Evolutionary conservation across 176 grass and related monocot species (phyloP), one percentile per base, ranked within the genome.

Genomic region (Musa troglodytarum): DNA sequence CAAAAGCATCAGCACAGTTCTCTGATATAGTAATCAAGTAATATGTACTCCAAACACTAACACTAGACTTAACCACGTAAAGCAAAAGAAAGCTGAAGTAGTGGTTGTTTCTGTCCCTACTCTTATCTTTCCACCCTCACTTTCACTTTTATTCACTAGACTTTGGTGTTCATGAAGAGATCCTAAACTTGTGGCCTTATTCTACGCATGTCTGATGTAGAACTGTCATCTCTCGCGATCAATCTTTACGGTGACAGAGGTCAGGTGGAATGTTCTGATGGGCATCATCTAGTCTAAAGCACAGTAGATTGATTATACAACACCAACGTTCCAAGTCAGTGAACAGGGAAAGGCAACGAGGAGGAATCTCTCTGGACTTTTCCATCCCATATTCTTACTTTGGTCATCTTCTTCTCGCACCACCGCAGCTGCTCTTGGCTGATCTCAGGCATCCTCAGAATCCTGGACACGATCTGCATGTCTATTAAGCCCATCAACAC

Each of bases 381-480:
- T 54, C 88, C 86, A 68, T 86, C 70, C 55, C 70, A 68, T 54
- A 99, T 68, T 17, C 76, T 77, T 16, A 99, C 86, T 76, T 81
- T 81, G 83, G 69, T 80, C 90, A 94, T 99, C 87, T 91, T 99
- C 84, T 92, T 82, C 73, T 94, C 88, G 61, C 95, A 99, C 95
- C 95, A 99, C 55, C 89, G 88, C 76, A 99, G 73, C 81, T 99
- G 95, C 63, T 94, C 88, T 62, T 86, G 86, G 12, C 78, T 91
- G 63, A 82, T 57, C 53, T 89, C 87, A 55, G 86, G 71, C 95
- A 89, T 87, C 65, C 95, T 88, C 53, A 99, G 81, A 82, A 89
- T 91, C 80, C 95, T 84, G n/a, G 90, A 88, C 55, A 99, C 84
- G 75, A 94, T 76, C 55, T 89, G 88, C 62, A 99, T 73, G 76